Base-by-base conservation (phyloP, 306 rosid species). In the Acacia acuminata region DNA sequence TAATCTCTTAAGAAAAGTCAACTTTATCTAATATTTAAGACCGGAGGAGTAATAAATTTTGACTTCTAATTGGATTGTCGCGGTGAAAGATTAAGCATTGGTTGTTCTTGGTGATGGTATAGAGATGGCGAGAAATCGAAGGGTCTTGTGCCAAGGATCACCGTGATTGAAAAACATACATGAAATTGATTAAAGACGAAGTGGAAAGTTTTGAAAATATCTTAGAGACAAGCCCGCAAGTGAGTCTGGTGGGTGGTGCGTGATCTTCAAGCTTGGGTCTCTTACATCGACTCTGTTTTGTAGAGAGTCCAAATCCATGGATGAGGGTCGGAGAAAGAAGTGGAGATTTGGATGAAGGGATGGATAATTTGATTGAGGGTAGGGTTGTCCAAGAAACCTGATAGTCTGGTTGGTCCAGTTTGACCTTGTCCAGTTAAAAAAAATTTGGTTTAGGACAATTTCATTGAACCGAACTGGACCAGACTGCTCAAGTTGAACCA, bases 41-140 rank as follows among this genome's bases (percentile, higher is more conserved):
- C 1, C 30, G 30, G 1, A 27, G 30, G 30, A 27, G 30, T 27
- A 27, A 27, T 27, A 27, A 27, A 27, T 27, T 27, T 14, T 85
- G 86, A 67, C 86, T 88, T 60, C 77, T 80, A 30, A 86, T 81
- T 64, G 88, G 89, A 42, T 36, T 38, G 77, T 86, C 88, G 10
- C 85, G 81, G 83, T 88, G 89, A 45, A 88, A 76, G 77, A 86
- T 84, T 17, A 88, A 82, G 77, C 88, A 82, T 2, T 45, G 85
- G 4, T 73, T 74, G 53, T 58, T 58, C 7, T 66, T 73, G 16
- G 45, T 43, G 43, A 68, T 70, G n/a, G 34, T 74, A 47, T 65
- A 70, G 20, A 40, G 45, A 42, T 50, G 78, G 53, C 25, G 32
- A 58, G 75, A 53, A 13, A 84, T 58, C n/a, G 16, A 68, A 66